Evolutionary conservation across 805 yeast genomes (phyloP).

Genomic region (Lipomyces kockii): DNA sequence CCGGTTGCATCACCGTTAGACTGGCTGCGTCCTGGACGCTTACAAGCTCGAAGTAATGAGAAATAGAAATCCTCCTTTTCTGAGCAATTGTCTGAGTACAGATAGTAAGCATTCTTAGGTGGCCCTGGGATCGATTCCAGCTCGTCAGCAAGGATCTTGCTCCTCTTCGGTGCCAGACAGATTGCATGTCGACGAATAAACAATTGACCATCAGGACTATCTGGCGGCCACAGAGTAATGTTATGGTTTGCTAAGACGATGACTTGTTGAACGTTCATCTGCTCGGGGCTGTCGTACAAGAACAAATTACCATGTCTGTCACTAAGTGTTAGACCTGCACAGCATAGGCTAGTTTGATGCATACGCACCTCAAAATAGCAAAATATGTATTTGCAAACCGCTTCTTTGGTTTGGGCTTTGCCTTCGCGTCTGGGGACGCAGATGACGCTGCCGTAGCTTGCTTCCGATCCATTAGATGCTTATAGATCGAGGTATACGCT

Average conservation of each 20-base stretch:
- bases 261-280: constrained; percentile 73
- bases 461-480: constrained; percentile 49
- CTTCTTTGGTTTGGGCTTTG: constrained; percentile 46
- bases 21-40: constrained; percentile 40
- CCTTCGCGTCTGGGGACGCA: constrained; percentile 43
- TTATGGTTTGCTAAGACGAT: constrained; percentile 73
- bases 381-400: constrained; percentile 38
- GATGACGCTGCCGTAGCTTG: constrained; percentile 12
- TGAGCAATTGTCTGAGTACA: constrained; percentile 75
- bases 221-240: constrained; percentile 85
- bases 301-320: constrained; percentile 83
- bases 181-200: constrained; percentile 83
- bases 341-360: background rate
- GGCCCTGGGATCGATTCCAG: constrained; percentile 29
- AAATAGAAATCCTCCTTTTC: constrained; percentile 96
- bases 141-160: constrained; percentile 33
- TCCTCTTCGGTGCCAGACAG: constrained; percentile 57
- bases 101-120: constrained; percentile 55
- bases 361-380: constrained; percentile 46
- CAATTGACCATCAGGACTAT: constrained; percentile 71
- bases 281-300: constrained; percentile 72
- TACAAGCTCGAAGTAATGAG: constrained; percentile 77
- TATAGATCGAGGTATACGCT: constrained; percentile 66
- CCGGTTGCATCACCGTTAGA: constrained; percentile 2
- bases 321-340: constrained; percentile 46